A percentile compares a stretch with the other conserved stretches of the same genome.
phyloP scores from a whole-genome alignment of 2,329 filamentous ascomycete species.

The Cladosporium sp. region DNA sequence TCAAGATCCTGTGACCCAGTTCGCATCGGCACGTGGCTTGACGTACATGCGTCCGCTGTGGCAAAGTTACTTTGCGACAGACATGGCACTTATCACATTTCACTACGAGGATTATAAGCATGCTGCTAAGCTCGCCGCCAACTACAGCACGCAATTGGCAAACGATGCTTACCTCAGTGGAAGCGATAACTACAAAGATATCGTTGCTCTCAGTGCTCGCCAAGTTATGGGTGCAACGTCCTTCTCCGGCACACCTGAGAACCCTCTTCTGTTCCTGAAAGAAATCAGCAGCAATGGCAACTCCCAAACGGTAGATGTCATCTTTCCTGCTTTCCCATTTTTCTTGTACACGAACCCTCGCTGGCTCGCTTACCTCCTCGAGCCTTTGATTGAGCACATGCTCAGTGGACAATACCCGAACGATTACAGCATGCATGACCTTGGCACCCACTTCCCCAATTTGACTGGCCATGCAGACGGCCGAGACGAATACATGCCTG shows the following conservation, averaged over 20 bases:
- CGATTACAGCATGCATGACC: slow-evolving; percentile 73
- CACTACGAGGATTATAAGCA: slow-evolving; percentile 76
- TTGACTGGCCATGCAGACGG: slow-evolving; percentile 70
- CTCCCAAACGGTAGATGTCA: slow-evolving; percentile 81
- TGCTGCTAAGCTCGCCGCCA: slow-evolving; percentile 60
- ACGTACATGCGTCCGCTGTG: slow-evolving; percentile 74
- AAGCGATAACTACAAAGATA: slow-evolving; percentile 52
- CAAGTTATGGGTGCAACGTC: slow-evolving; percentile 70
- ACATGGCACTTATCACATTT: slow-evolving; percentile 63
- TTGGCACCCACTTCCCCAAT: slow-evolving; percentile 70
- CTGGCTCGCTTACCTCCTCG: slow-evolving; percentile 74
- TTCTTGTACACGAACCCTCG: slow-evolving; percentile 80
- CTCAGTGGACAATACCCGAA: slow-evolving; percentile 81
- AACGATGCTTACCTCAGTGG: slow-evolving; percentile 70
- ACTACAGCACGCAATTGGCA: slow-evolving; percentile 69
- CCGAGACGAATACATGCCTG: slow-evolving; percentile 69
- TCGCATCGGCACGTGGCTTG: slow-evolving; percentile 68
- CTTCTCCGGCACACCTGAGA: slow-evolving; percentile 63
- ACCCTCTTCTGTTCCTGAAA: slow-evolving; percentile 73
- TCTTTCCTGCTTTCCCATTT: slow-evolving; percentile 82
- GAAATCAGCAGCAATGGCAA: slow-evolving; percentile 79
- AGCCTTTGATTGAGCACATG: slow-evolving; percentile 78
- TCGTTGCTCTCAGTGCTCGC: slow-evolving; percentile 63
- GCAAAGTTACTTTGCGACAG: slow-evolving; percentile 66
- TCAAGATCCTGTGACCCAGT: slow-evolving; percentile 76